These are phyloP conservation scores for Rhododendron kiyosumense DNA, from an alignment of 148 eudicot species.

Conservation along the genomic window DNA sequence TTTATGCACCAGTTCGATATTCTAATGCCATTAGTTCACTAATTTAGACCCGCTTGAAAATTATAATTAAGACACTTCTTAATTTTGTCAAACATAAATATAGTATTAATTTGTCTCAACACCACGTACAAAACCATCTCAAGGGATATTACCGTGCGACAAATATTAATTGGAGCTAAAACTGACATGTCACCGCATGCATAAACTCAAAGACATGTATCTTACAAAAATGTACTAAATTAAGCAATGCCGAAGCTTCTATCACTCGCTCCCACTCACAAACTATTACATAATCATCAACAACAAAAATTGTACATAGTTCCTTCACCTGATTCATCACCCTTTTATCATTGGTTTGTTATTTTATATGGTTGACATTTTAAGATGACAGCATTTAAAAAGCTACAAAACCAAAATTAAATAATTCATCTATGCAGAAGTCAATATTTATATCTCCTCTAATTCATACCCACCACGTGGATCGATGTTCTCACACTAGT, in stretches of 20 bases:
- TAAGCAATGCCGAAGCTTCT: background rate
- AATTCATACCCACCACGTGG: background rate
- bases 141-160: too few species aligned
- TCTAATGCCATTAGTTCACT: too few species aligned
- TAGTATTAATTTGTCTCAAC: too few species aligned
- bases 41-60: too few species aligned
- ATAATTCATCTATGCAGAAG: background rate
- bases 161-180: too few species aligned
- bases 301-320: background rate
- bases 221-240: background rate
- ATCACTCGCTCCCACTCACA: background rate
- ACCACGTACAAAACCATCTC: too few species aligned
- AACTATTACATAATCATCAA: background rate
- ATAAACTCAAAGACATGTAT: background rate
- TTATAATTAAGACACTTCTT: too few species aligned
- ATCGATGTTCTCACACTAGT: background rate
- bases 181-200: too few species aligned
- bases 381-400: background rate
- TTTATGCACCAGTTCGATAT: too few species aligned
- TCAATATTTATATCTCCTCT: background rate
- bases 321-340: background rate
- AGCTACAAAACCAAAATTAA: background rate
- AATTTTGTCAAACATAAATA: too few species aligned
- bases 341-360: background rate
- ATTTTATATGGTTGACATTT: background rate